Percentiles rank a stretch among this genome's conserved stretches.
Evolutionary conservation across 2,329 filamentous ascomycete genomes (phyloP).

Genomic region (Geoglossum cookeanum): DNA sequence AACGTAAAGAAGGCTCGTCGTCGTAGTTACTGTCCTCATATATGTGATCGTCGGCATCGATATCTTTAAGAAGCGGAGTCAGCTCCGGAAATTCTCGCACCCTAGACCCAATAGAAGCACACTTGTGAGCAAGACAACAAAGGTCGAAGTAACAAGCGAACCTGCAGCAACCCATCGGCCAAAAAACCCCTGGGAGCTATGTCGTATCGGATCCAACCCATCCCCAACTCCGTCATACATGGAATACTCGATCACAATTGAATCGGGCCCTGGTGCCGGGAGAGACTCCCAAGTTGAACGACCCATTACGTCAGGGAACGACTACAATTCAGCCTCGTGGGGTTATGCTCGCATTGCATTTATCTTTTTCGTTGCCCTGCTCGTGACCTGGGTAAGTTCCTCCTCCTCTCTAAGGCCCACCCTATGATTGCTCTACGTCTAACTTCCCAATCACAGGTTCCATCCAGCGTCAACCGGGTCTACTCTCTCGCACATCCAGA

Average conservation of each 20-base stretch:
- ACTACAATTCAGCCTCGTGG: constrained; percentile 46
- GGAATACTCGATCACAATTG: constrained; percentile 5
- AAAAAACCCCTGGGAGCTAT: neutral
- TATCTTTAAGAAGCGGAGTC: constrained; percentile 47
- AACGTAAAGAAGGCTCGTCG: constrained; percentile 32
- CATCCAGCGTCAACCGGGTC: constrained; percentile 57
- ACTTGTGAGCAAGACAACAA: constrained; percentile 35
- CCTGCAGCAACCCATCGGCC: constrained; percentile 13
- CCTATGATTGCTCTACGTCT: no score
- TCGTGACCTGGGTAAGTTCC: constrained; percentile 43
- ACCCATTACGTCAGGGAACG: constrained; percentile 22
- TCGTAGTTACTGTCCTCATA: constrained; percentile 41
- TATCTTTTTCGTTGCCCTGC: constrained; percentile 50
- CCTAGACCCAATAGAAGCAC: constrained; percentile 25
- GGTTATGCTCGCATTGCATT: constrained; percentile 51
- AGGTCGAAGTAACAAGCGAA: constrained; percentile 42
- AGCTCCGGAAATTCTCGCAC: constrained; percentile 35
- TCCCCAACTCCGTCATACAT: constrained; percentile 2
- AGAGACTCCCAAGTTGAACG: constrained; percentile 1
- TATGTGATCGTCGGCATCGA: constrained; percentile 46
- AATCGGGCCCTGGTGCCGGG: constrained; percentile 4
- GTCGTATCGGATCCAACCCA: constrained; percentile 5
- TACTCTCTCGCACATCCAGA: constrained; percentile 44
- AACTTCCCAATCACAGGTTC: constrained; percentile 25
- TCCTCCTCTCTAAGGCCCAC: neutral